These are phyloP conservation scores for Petunia hybrid DNA, from an alignment of 305 asterid species.

Conservation along the genomic window DNA sequence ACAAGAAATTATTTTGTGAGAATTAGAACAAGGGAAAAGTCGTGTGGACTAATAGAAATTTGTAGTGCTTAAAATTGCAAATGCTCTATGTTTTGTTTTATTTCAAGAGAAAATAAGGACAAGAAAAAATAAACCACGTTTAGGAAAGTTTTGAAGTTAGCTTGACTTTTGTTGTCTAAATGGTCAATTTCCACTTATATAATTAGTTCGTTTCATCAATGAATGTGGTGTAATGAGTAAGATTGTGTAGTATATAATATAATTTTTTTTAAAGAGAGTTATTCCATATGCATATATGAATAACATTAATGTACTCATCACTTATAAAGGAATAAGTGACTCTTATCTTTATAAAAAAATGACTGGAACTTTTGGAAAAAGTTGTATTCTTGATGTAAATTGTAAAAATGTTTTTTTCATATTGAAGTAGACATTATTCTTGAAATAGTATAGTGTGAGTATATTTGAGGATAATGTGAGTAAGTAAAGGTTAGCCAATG, in stretches of 20 bases:
- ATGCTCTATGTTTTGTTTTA: too few relatives aligned
- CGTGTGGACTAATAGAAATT: too few relatives aligned
- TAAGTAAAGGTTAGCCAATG: background rate
- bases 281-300: too few relatives aligned
- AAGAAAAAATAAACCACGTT: too few relatives aligned
- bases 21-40: too few relatives aligned
- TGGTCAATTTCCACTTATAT: background rate
- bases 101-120: too few relatives aligned
- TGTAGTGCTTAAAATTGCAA: too few relatives aligned
- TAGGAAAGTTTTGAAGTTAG: too few relatives aligned
- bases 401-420: background rate
- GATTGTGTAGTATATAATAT: background rate
- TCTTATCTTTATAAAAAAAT: background rate
- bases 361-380: background rate
- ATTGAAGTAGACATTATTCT: background rate
- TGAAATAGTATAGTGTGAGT: background rate
- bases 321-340: background rate
- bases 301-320: too few relatives aligned
- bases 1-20: too few relatives aligned
- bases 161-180: background rate
- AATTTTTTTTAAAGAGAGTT: too few relatives aligned
- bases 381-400: background rate
- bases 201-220: background rate
- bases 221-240: too few relatives aligned
- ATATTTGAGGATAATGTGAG: conserved; percentile 18